Base-by-base conservation (phyloP, 352 stramenopile species). In the Phytopythium sindhum region DNA sequence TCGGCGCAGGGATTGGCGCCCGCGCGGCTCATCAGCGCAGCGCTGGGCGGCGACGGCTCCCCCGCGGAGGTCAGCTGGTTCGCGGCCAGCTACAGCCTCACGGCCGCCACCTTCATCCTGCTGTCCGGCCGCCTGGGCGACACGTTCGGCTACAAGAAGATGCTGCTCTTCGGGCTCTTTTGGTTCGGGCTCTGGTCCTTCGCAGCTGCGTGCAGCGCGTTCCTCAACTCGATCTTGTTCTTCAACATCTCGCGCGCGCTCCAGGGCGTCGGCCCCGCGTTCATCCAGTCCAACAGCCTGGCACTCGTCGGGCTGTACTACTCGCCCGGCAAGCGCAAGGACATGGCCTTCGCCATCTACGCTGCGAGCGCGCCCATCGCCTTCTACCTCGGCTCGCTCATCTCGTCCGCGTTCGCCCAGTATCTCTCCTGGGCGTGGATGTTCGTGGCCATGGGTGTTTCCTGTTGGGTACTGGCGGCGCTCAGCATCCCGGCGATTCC, bases 181-280 rank as follows among this genome's bases (percentile, higher is more conserved):
- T 59, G 53, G 53, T 59, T 59, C 53, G 53, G 29, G 12, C 53
- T 59, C 53, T 59, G 53, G 53, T 59, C 53, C 19, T 42, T 59
- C 29, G 29, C n/a, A 9, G 53, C 53, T 19, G 53, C 29, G 31
- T 45, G 31, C 53, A 47, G 53, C 33, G 10, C 19, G 17, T 59
- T 45, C 53, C 7, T 21, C 29, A 19, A 59, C 53, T 59, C 54
- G 33, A 26, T 35, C 54, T 35, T 60, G 21, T 39, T 60, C 35
- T 60, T 60, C 54, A 60, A 44, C 33, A 29, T 48, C 33, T 37
- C 29, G 29, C 54, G 54, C 33, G 54, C 54, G n/a, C 54, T 60
- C 11, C 54, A 60, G 54, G 54, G 54, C 23, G 37, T 60, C 54
- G 54, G 54, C 4, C 54, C 54, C 10, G 33, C 33, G 4, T 33